Evolutionary conservation across 2,329 filamentous ascomycete genomes (phyloP), one percentile per base, ranked within the genome.

Genomic region (Diaporthe sp.): DNA sequence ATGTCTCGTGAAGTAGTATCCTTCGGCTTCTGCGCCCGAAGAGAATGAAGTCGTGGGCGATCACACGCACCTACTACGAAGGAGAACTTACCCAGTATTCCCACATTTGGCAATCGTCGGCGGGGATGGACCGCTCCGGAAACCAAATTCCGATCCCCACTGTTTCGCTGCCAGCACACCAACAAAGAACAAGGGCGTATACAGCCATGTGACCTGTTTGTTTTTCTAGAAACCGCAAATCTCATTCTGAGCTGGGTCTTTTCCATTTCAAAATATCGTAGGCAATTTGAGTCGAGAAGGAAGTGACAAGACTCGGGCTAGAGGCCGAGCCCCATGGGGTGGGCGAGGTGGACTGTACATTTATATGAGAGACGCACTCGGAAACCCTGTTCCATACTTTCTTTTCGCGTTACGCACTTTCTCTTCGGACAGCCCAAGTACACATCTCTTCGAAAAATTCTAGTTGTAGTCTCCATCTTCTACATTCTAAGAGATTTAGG

Each of bases 101-200:
- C n/a, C 47, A 15, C 38, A 45, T 64, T 64, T 64, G 40, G 58
- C 25, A 45, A 64, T 64, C 12, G 17, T 45, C 58, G 58, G 58
- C 58, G 58, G 58, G n/a, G 9, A 45, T 64, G 17, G 25, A 64
- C 40, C 40, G 25, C 58, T 64, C 33, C 22, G 25, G 38, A 30
- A 28, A 45, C 25, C 40, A 4, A 45, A 19, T 64, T 22, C 10
- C 25, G 3, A 13, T 22, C 5, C 4, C 17, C 15, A 22, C 3
- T 12, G 17, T 45, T 30, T 45, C 38, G 15, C 22, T 7, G 45
- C 30, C 58, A n/a, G 58, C 38, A 30, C 38, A 30, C 12, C 4
- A 30, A 40, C n/a, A 25, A 25, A 38, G 2, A 45, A 45, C 38
- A 19, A 35, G 58, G 58, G 19, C 12, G n/a, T 10, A 40, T 22